Percentiles rank a stretch among this genome's conserved stretches.
These are phyloP conservation scores for Fusarium setosum DNA, from an alignment of 2,329 filamentous ascomycete genomes.

Conservation along the genomic window DNA sequence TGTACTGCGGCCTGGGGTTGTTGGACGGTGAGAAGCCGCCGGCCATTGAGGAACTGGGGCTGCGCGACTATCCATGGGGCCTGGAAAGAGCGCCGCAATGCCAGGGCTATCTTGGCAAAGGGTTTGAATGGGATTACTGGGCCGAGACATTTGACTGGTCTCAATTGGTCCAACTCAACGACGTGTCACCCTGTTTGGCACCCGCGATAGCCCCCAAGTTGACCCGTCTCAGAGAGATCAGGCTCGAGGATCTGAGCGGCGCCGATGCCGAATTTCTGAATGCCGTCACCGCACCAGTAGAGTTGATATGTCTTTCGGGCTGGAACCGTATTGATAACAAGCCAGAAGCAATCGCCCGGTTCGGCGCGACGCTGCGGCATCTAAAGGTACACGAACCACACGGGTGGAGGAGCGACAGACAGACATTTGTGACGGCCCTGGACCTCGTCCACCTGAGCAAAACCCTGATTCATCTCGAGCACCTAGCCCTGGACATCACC, in stretches of 20 bases:
- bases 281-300: constrained; percentile 3
- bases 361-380: constrained; percentile 1
- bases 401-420: background rate
- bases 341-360: background rate
- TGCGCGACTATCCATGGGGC: constrained; percentile 14
- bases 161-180: constrained; percentile 1
- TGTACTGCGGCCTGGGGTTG: constrained; percentile 8
- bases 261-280: background rate
- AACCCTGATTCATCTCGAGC: constrained; percentile 7
- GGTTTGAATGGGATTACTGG: constrained; percentile 6
- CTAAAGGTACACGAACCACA: constrained; percentile 10
- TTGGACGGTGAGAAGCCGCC: constrained; percentile 6
- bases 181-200: background rate
- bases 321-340: background rate
- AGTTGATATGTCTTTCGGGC: constrained; percentile 1
- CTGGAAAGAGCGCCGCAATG: background rate
- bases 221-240: constrained; percentile 7
- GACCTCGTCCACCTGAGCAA: constrained; percentile 6
- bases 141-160: constrained; percentile 16
- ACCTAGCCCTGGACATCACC: constrained; percentile 8
- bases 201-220: background rate
- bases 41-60: constrained; percentile 7
- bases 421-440: background rate
- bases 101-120: constrained; percentile 4
- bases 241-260: background rate